phyloP scores from a whole-genome alignment of 1,284 basidiomycete species.

The Trametes sp. region DNA sequence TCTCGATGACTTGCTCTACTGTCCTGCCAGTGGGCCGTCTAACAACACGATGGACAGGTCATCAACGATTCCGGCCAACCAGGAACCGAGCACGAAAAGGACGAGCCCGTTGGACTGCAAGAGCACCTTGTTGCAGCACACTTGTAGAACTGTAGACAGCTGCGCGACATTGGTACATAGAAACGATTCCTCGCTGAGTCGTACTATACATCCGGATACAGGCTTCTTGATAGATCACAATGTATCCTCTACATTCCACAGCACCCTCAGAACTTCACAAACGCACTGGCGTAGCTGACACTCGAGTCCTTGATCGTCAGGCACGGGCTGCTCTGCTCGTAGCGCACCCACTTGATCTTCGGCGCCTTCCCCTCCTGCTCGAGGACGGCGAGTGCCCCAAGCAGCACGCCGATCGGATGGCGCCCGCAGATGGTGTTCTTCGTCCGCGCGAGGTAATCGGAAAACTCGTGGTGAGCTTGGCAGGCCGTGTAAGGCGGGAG shows the following conservation, averaged over 20 bases:
- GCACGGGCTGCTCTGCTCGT: constrained; percentile 91
- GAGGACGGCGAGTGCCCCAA: constrained; percentile 76
- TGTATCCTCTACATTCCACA: neutral
- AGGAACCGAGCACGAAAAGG: constrained; percentile 65
- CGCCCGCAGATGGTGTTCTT: constrained; percentile 98
- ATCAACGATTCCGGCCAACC: constrained; percentile 66
- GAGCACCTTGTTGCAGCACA: constrained; percentile 41
- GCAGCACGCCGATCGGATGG: constrained; percentile 93
- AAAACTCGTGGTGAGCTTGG: constrained; percentile 70
- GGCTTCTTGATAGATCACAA: neutral
- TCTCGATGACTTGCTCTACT: neutral
- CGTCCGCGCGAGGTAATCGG: constrained; percentile 80
- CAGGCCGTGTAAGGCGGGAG: constrained; percentile 60
- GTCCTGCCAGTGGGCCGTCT: neutral
- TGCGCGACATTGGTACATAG: constrained; percentile 9
- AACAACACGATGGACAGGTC: constrained; percentile 52
- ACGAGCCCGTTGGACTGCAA: constrained; percentile 64
- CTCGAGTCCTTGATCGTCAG: constrained; percentile 78
- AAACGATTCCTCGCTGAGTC: neutral
- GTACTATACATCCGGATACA: constrained; percentile 7
- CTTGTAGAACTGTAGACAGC: constrained; percentile 44
- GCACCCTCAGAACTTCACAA: constrained; percentile 58
- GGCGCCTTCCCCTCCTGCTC: constrained; percentile 56
- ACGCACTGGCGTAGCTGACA: constrained; percentile 96
- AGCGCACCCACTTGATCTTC: constrained; percentile 81